phyloP scores from a whole-genome alignment of 2,329 filamentous ascomycete genomes.

The Plenodomus tracheiphilus region DNA sequence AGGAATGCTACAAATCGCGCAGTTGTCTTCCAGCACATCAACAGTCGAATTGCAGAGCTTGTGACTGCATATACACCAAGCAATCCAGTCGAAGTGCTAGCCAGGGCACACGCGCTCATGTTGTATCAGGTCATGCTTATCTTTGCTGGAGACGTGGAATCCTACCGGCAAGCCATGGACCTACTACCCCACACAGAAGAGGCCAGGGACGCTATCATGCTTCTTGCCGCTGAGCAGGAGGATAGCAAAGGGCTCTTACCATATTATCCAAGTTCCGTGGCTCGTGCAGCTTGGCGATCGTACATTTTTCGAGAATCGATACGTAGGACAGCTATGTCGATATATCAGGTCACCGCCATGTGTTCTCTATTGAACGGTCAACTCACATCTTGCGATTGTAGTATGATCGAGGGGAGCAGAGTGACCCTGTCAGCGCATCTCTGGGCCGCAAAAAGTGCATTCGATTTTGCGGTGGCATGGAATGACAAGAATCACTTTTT shows the following conservation, averaged over 20 bases:
- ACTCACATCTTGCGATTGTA: constrained; percentile 13
- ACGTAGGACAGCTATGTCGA: constrained; percentile 55
- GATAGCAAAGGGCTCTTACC: constrained; percentile 33
- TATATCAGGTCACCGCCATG: constrained; percentile 50
- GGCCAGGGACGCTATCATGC: constrained; percentile 6
- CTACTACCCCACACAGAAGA: constrained; percentile 23
- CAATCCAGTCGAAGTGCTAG: constrained; percentile 28
- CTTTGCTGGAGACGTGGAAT: constrained; percentile 28
- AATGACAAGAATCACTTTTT: constrained; percentile 34
- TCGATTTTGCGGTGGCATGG: constrained; percentile 39
- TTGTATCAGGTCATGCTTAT: constrained; percentile 35
- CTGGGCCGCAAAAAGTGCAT: constrained; percentile 33
- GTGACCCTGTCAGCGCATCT: constrained; percentile 34
- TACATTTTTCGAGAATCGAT: constrained; percentile 60
- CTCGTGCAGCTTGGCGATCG: constrained; percentile 51
- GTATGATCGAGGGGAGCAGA: constrained; percentile 9
- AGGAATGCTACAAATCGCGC: constrained; percentile 55
- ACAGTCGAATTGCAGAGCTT: no score
- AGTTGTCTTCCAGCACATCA: constrained; percentile 49
- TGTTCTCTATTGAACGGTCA: constrained; percentile 23
- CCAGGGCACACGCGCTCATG: constrained; percentile 33
- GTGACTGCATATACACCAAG: no score
- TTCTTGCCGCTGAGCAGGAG: constrained; percentile 10
- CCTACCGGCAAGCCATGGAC: constrained; percentile 19
- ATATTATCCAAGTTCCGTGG: constrained; percentile 45